Conservation (phyloP, 139 green algal genomes). For the Microglena sp. region DNA sequence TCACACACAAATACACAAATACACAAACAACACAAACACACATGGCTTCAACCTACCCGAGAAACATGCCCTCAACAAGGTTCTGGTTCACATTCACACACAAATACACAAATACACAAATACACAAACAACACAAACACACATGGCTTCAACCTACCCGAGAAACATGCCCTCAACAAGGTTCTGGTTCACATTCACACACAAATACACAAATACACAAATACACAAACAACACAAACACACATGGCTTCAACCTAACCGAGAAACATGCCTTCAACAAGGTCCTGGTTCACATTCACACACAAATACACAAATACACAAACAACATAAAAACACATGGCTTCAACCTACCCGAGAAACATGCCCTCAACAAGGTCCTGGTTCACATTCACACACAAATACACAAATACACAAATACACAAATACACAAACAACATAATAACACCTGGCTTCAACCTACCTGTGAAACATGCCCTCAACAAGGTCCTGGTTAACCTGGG, state of each 20-base stretch:
- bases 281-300: no score
- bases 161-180: no score
- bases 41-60: neutral
- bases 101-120: neutral
- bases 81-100: no score
- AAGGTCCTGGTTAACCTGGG: no score
- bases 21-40: no score
- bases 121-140: neutral
- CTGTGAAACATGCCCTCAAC: no score
- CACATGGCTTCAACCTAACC: no score
- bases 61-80: neutral
- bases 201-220: neutral
- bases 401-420: neutral
- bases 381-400: neutral
- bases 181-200: neutral
- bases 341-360: no score
- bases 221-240: neutral
- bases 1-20: neutral
- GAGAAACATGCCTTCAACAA: no score
- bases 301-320: neutral
- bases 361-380: no score
- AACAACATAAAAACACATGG: neutral
- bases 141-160: neutral
- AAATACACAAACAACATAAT: neutral
- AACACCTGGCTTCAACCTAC: no score